Base-by-base conservation (phyloP, 192 early-diverging fungal genomes). In the Cladochytrium replicatum region DNA sequence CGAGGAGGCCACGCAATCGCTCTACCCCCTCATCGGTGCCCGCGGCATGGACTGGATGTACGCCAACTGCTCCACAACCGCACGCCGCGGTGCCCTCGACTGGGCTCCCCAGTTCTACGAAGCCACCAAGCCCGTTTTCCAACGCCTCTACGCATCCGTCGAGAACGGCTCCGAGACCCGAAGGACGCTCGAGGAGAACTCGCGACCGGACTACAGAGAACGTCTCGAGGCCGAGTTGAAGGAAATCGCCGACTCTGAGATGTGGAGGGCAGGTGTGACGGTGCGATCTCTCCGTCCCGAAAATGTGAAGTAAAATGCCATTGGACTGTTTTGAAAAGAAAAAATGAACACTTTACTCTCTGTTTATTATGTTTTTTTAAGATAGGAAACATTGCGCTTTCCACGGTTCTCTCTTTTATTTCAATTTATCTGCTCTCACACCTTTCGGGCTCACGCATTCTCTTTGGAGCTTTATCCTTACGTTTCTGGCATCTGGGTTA, bases 41-140 rank as follows among this genome's bases (percentile, higher is more conserved):
- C 56, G 54, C 54, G 93, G 93, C 50, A 93, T 94, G 90, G 86
- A 91, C 71, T 91, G 86, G 86, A 97, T 97, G 91, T 97, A 90
- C 69, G 85, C 86, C 69, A 88, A 88, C 76, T 97, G 93, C 77
- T 89, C 86, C 27, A 94, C 91, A 40, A 97, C 91, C 28, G 93
- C 93, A 32, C 85, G 89, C 64, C 81, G 93, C 46, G 93, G 91
- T 55, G 93, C 93, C 38, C 74, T 97, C 32, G 93, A 97, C 83
- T 97, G 93, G 93, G 87, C 83, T 67, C 83, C 87, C 48, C 74
- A 80, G 58, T 97, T 97, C 84, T 81, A 90, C 66, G 74, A 85
- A 53, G 86, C 84, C 48, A 82, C 88, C 53, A 89, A 91, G 77
- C 93, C 93, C 23, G 85, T 97, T 30, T 94, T 94, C 70, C 57